Evolutionary conservation across 139 green algal genomes (phyloP).

Genomic region (Zygnema cylindricum): DNA sequence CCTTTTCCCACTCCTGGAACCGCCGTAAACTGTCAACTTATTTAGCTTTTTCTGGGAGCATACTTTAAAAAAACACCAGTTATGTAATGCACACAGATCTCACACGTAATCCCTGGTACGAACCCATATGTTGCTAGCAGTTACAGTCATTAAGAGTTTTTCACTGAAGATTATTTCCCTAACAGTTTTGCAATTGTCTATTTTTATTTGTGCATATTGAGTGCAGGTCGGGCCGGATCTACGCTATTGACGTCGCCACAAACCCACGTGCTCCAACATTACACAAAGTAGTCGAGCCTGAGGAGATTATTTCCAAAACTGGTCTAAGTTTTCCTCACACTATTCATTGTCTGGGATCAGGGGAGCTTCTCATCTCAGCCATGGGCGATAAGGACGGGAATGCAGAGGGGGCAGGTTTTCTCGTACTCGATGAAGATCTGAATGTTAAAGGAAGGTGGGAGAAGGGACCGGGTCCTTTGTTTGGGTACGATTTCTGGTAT

Average conservation of each 20-base stretch:
- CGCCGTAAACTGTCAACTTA: too few relatives aligned
- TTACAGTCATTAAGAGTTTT: too few relatives aligned
- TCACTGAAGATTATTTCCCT: not conserved
- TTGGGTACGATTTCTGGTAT: slow-evolving; percentile 89
- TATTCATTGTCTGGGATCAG: slow-evolving; percentile 75
- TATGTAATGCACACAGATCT: too few relatives aligned
- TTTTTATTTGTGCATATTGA: not conserved
- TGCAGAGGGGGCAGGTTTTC: slow-evolving; percentile 69
- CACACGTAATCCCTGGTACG: too few relatives aligned
- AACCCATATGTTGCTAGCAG: too few relatives aligned
- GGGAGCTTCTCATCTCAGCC: slow-evolving; percentile 71
- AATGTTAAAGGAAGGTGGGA: slow-evolving; percentile 62
- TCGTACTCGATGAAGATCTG: slow-evolving; percentile 83
- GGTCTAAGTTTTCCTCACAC: slow-evolving; percentile 76
- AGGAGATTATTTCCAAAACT: slow-evolving; percentile 65
- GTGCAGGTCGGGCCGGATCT: slow-evolving; percentile 32
- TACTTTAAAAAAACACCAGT: too few relatives aligned
- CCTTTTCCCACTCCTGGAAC: too few relatives aligned
- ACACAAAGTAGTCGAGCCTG: slow-evolving; percentile 68
- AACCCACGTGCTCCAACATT: slow-evolving; percentile 70
- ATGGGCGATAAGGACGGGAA: slow-evolving; percentile 75
- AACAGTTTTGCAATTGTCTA: not conserved
- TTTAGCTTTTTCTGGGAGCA: too few relatives aligned
- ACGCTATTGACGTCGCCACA: slow-evolving; percentile 68
- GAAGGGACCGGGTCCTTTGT: slow-evolving; percentile 43